A percentile compares a stretch with the other conserved stretches of the same genome.
Evolutionary conservation across 2,329 filamentous ascomycete species (phyloP).

Genomic region (Diaporthe sp.): DNA sequence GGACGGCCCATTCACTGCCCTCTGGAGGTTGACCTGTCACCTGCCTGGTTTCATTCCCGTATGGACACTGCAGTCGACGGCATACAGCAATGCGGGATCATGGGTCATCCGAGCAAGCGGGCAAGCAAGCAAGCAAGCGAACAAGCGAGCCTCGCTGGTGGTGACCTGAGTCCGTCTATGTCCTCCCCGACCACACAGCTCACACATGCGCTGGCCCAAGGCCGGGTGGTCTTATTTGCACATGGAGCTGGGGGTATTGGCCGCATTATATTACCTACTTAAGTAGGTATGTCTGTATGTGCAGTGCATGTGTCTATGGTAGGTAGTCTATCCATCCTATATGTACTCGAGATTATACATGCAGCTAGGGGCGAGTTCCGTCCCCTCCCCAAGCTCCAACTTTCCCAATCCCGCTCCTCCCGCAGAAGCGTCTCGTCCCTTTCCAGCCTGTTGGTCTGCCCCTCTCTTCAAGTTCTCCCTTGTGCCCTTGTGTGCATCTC

Average conservation of each 20-base stretch:
- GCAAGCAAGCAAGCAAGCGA: neutral
- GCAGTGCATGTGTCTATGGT: too few species aligned
- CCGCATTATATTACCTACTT: neutral
- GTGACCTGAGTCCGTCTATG: neutral
- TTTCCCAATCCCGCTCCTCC: slow-evolving; percentile 6
- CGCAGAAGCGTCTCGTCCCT: neutral
- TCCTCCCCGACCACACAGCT: neutral
- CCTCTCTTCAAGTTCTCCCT: neutral
- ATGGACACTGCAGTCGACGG: neutral
- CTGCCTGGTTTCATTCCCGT: neutral
- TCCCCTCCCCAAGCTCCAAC: neutral
- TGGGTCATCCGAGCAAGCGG: neutral
- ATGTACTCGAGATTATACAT: neutral
- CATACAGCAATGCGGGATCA: slow-evolving; percentile 6
- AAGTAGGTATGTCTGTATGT: too few species aligned
- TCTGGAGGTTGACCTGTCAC: slow-evolving; percentile 12
- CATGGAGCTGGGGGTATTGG: neutral
- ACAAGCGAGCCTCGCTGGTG: slow-evolving; percentile 14
- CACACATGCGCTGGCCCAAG: neutral
- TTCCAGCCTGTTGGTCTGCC: neutral
- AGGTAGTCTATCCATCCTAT: neutral
- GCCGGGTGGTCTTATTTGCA: neutral
- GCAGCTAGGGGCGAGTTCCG: neutral
- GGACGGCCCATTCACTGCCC: neutral
- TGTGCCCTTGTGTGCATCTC: neutral